Percentiles rank a stretch among this genome's conserved stretches.
Evolutionary conservation across 441 rosid species (phyloP).

Genomic region (Flueggea neowawraea): DNA sequence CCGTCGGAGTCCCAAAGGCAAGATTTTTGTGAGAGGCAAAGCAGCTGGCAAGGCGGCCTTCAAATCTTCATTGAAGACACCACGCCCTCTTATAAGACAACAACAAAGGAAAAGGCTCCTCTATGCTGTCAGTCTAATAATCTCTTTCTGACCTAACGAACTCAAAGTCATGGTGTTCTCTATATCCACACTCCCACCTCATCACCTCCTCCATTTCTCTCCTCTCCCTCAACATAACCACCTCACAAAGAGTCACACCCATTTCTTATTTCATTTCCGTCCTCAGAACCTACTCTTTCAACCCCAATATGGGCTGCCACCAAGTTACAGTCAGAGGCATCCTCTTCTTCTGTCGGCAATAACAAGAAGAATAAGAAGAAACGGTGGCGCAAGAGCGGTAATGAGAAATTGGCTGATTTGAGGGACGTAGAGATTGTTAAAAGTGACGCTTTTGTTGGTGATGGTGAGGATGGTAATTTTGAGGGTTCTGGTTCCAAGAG

Average conservation of each 20-base stretch:
- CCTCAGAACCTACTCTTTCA: too few species aligned
- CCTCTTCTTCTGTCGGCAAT: conserved; percentile 19
- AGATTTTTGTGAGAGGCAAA: too few species aligned
- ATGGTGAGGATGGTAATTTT: conserved; percentile 14
- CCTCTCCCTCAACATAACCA: neutral
- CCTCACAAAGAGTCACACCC: too few species aligned
- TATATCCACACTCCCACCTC: conserved; percentile 29
- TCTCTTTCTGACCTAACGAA: too few species aligned
- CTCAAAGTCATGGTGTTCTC: too few species aligned
- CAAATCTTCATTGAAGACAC: too few species aligned
- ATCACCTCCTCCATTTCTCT: conserved; percentile 11
- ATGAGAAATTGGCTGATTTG: conserved; percentile 12
- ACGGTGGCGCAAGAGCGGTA: neutral
- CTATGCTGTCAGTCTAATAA: too few species aligned
- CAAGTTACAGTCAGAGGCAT: neutral
- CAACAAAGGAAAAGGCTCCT: too few species aligned
- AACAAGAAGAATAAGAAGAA: conserved; percentile 48
- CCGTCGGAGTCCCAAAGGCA: too few species aligned
- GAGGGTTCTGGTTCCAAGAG: neutral
- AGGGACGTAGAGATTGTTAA: conserved; percentile 45
- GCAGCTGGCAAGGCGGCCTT: too few species aligned
- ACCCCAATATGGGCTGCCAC: neutral
- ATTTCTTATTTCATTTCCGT: too few species aligned
- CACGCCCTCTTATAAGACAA: too few species aligned
- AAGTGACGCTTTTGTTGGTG: conserved; percentile 18